A percentile compares a stretch with the other conserved stretches of the same genome.
Conservation (phyloP, 352 stramenopile species). For the Globisporangium takayamanum region DNA sequence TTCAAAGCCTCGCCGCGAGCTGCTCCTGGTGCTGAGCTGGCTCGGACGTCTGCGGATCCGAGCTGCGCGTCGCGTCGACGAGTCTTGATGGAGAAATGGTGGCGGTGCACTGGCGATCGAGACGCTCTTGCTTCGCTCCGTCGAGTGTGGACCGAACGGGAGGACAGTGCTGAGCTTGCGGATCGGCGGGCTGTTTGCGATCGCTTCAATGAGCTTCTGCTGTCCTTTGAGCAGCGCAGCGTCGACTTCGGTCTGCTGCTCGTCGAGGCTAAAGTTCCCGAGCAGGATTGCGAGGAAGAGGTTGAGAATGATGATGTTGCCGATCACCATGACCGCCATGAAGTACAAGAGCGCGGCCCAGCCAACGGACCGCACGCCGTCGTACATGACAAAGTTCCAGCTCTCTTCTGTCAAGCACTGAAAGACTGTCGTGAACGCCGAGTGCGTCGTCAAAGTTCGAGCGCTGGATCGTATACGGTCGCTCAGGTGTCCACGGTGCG, state of each 20-base stretch:
- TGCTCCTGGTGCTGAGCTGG: slow-evolving; percentile 3
- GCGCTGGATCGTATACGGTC: slow-evolving; percentile 29
- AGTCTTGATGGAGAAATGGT: slow-evolving; percentile 1
- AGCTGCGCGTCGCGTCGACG: neutral
- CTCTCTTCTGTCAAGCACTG: slow-evolving; percentile 86
- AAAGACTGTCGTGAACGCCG: slow-evolving; percentile 70
- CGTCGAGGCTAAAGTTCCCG: slow-evolving; percentile 58
- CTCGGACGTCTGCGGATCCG: slow-evolving; percentile 8
- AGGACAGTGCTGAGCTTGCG: slow-evolving; percentile 8
- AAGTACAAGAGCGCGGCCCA: slow-evolving; percentile 49
- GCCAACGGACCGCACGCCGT: slow-evolving; percentile 45
- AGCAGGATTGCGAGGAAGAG: slow-evolving; percentile 88
- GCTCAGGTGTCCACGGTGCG: slow-evolving; percentile 33
- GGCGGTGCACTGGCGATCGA: neutral
- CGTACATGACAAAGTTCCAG: slow-evolving; percentile 87
- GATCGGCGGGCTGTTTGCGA: slow-evolving; percentile 3
- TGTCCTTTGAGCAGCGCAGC: slow-evolving; percentile 24
- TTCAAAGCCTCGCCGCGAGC: slow-evolving; percentile 3
- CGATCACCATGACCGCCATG: slow-evolving; percentile 59
- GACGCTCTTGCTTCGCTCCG: neutral
- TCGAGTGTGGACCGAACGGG: neutral
- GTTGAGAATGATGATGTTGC: slow-evolving; percentile 85
- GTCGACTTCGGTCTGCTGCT: slow-evolving; percentile 24
- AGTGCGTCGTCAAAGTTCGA: slow-evolving; percentile 60
- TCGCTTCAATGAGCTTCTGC: slow-evolving; percentile 18